These are phyloP conservation scores for Pulveroboletus sp. DNA, from an alignment of 768 basidiomycete species.

Conservation along the genomic window DNA sequence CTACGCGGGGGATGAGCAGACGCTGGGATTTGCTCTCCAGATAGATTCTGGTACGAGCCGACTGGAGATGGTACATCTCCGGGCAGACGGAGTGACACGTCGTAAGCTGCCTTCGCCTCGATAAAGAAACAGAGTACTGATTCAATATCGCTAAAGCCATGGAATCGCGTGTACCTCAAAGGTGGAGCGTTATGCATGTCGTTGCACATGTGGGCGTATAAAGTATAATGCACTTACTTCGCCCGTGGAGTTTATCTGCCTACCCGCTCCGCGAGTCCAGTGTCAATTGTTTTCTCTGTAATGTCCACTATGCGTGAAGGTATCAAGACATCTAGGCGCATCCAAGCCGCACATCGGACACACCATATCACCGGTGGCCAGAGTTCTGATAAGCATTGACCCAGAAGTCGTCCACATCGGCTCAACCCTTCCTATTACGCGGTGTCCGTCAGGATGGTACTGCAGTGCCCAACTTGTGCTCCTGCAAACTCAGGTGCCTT, in stretches of 20 bases:
- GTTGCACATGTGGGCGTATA: neutral
- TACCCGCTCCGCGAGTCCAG: constrained; percentile 11
- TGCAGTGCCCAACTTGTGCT: constrained; percentile 10
- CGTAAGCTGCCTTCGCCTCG: constrained; percentile 7
- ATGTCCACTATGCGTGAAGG: constrained; percentile 4
- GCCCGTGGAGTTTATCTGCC: constrained; percentile 10
- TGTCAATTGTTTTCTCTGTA: neutral
- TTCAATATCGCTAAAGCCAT: constrained; percentile 1
- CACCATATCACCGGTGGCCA: neutral
- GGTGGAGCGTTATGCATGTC: constrained; percentile 5
- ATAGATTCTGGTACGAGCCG: constrained; percentile 16
- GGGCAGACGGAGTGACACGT: constrained; percentile 6
- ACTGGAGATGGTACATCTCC: constrained; percentile 5
- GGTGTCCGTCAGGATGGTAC: constrained; percentile 18
- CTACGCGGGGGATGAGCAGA: constrained; percentile 3
- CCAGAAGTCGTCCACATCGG: neutral
- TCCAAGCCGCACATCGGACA: neutral
- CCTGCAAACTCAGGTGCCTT: constrained; percentile 8
- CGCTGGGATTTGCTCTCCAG: constrained; percentile 9
- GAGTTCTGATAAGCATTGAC: constrained; percentile 11
- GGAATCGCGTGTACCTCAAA: constrained; percentile 6
- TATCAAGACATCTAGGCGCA: neutral
- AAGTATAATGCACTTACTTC: neutral
- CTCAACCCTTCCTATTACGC: neutral
- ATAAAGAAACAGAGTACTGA: neutral